A percentile compares a stretch with the other conserved stretches of the same genome.
These are phyloP conservation scores for Pseudogymnoascus sp. DNA, from an alignment of 2,329 filamentous ascomycete genomes.

Conservation along the genomic window DNA sequence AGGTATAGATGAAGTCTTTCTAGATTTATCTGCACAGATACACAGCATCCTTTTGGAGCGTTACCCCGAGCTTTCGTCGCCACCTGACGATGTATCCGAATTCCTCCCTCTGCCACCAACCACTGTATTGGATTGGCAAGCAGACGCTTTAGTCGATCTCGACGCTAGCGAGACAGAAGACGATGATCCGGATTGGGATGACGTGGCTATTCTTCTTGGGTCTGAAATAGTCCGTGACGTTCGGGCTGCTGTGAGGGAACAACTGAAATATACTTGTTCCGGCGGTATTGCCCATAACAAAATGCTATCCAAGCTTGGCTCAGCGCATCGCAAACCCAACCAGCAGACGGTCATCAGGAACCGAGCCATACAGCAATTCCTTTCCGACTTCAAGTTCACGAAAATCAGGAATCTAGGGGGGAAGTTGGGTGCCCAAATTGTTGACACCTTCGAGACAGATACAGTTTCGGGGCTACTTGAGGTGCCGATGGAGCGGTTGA, in stretches of 20 bases:
- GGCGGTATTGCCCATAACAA: constrained; percentile 86
- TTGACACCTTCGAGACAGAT: constrained; percentile 73
- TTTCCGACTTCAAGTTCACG: constrained; percentile 81
- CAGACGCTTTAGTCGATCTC: constrained; percentile 74
- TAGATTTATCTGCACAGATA: constrained; percentile 81
- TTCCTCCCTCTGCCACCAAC: constrained; percentile 63
- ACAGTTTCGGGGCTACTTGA: constrained; percentile 65
- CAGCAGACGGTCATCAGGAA: constrained; percentile 90
- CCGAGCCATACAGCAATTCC: constrained; percentile 69
- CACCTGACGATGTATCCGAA: constrained; percentile 63
- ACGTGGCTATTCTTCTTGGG: constrained; percentile 76
- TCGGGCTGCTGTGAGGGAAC: constrained; percentile 57
- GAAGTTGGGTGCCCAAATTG: constrained; percentile 83
- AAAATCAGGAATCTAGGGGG: constrained; percentile 94
- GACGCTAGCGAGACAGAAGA: constrained; percentile 64
- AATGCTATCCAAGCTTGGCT: constrained; percentile 89
- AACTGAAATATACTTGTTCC: constrained; percentile 82
- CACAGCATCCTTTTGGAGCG: constrained; percentile 65
- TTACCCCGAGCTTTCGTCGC: constrained; percentile 62
- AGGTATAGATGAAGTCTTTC: constrained; percentile 89
- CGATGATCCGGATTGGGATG: constrained; percentile 90
- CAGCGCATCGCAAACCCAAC: constrained; percentile 86
- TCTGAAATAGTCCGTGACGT: constrained; percentile 81
- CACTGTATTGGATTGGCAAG: constrained; percentile 71
- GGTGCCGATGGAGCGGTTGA: constrained; percentile 66